Conservation (phyloP, 768 basidiomycete genomes). For the Suillus subaureus region DNA sequence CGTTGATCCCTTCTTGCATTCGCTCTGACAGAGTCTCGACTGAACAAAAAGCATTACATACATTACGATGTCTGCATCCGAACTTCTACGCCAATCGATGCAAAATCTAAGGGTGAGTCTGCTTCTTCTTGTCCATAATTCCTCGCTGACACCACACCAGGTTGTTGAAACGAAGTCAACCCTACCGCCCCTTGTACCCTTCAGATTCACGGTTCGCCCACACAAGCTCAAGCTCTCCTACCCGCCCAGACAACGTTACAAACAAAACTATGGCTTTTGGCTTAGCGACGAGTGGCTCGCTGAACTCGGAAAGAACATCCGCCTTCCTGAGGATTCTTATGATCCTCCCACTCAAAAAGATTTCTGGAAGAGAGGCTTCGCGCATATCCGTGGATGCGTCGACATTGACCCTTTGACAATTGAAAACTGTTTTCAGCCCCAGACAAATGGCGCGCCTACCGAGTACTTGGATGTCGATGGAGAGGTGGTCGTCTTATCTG, state of each 20-base stretch:
- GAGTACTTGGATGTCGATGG: not conserved
- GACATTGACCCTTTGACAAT: not conserved
- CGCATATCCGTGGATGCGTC: not conserved
- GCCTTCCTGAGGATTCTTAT: not conserved
- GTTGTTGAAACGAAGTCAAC: too few relatives aligned
- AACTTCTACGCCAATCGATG: not conserved
- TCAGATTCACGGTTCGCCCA: too few relatives aligned
- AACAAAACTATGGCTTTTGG: too few relatives aligned
- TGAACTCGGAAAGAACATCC: not conserved
- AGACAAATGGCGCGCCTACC: not conserved
- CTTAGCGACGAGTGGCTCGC: too few relatives aligned
- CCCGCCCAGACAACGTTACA: too few relatives aligned
- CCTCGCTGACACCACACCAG: too few relatives aligned
- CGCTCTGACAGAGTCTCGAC: too few relatives aligned
- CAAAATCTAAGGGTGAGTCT: not conserved
- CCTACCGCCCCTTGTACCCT: too few relatives aligned
- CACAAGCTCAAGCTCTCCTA: too few relatives aligned
- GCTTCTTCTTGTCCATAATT: too few relatives aligned
- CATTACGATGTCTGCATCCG: not conserved
- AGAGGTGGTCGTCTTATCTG: not conserved
- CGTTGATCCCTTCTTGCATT: too few relatives aligned
- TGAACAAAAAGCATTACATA: too few relatives aligned
- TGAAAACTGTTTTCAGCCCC: not conserved
- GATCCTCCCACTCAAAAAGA: not conserved
- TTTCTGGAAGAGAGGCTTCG: not conserved